Evolutionary conservation across 192 early-diverging fungal genomes (phyloP), one percentile per base, ranked within the genome.

Genomic region (Bifiguratus adelaidae): DNA sequence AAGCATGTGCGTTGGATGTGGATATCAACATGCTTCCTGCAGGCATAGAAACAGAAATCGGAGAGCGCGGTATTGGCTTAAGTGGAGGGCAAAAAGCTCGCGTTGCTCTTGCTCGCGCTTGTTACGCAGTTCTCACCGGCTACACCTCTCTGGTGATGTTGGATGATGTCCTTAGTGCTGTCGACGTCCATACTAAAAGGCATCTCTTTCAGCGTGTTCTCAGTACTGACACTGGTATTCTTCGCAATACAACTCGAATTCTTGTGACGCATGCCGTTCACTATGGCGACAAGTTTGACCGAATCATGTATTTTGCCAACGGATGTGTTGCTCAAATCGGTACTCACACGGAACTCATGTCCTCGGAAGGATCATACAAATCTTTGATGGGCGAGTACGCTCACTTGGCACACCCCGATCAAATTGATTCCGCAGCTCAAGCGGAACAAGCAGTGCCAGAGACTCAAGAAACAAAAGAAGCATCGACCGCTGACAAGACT

Each of bases 61-160:
- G 78, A 34, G 78, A 82, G 24, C 60, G 68, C 7, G 78, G 83
- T 40, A 78, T 75, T 34, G 86, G 82, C 47, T 68, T 89, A 41
- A 82, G 79, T 49, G 73, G 82, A 18, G 85, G 83, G 0, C 85
- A 88, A 56, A 48, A 68, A 7, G 78, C 81, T 24, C 78, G 85
- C 11, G 64, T 88, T 15, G 71, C 69, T 21, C 50, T 81, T 47
- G 80, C 82, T 0, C 58, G 82, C 6, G 70, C 76, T 7, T 63
- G 88, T 8, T 89, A 87, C 60, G 68, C 59, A 44, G 91, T 90
- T 49, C 88, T 97, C 0, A 91, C 93, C 59, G 79, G 79, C 2
- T 74, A 80, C 40, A 77, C 81, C 11, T 75, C 74, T 46, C 65
- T 65, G 6, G 55, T 55, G 27, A 38, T 71, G 1, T 82, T 95